Conservation (phyloP, 805 yeast genomes). For the Saturnispora halmiae region DNA sequence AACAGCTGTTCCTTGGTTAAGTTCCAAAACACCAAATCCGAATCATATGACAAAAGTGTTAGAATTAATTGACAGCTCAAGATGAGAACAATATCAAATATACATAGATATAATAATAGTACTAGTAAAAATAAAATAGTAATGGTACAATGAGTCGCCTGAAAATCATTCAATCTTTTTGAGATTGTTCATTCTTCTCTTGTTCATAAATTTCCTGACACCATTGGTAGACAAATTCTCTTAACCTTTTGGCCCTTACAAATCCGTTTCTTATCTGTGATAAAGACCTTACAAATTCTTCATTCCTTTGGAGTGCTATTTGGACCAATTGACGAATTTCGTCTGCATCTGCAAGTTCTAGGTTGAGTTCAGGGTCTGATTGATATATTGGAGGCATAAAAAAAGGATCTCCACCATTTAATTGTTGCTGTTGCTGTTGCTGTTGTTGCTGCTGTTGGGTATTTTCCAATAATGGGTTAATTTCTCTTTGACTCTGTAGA, state of each 20-base stretch:
- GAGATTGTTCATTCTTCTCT: slow-evolving; percentile 8
- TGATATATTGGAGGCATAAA: slow-evolving; percentile 51
- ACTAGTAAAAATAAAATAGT: no score
- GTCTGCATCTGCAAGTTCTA: slow-evolving; percentile 50
- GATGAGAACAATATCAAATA: slow-evolving; percentile 4
- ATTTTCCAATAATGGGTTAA: slow-evolving; percentile 8
- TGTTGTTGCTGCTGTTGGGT: slow-evolving; percentile 11
- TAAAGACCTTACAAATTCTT: slow-evolving; percentile 78
- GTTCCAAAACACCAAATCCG: not conserved
- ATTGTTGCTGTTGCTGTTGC: not conserved
- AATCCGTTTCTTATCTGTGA: slow-evolving; percentile 66
- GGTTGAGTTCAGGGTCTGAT: slow-evolving; percentile 36
- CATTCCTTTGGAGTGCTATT: slow-evolving; percentile 72
- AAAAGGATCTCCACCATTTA: slow-evolving; percentile 42
- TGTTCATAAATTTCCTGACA: slow-evolving; percentile 74
- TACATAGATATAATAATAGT: slow-evolving; percentile 3
- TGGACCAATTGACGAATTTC: slow-evolving; percentile 66
- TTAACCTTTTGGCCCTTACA: slow-evolving; percentile 67
- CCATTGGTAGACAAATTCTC: slow-evolving; percentile 69
- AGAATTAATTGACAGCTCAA: slow-evolving; percentile 4
- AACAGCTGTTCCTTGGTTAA: slow-evolving; percentile 8
- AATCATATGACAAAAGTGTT: slow-evolving; percentile 13
- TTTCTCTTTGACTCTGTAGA: slow-evolving; percentile 16
- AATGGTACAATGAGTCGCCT: no score
- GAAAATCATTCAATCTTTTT: no score